These are phyloP conservation scores for Lathyrus aphaca DNA, from an alignment of 306 rosid species.

Conservation along the genomic window DNA sequence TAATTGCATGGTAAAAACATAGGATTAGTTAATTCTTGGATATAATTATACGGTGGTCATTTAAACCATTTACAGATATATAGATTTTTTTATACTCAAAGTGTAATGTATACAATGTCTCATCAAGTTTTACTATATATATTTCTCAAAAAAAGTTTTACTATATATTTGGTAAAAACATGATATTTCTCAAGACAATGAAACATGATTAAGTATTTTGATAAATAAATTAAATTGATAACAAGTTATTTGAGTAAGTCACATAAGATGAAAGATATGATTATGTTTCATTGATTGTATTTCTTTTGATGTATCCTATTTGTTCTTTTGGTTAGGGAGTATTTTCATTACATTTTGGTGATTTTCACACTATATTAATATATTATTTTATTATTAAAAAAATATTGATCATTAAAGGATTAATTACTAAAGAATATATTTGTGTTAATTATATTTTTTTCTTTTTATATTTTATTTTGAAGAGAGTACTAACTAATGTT, in stretches of 20 bases:
- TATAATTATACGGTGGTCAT: background rate
- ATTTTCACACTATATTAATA: too few species aligned
- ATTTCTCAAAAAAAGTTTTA: background rate
- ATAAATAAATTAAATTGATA: background rate
- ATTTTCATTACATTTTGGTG: too few species aligned
- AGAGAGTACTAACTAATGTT: too few species aligned
- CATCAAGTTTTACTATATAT: background rate
- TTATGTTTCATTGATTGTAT: too few species aligned
- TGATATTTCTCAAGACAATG: background rate
- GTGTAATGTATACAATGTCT: background rate
- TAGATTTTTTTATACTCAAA: background rate
- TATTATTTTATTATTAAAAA: too few species aligned
- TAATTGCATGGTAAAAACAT: constrained; percentile 1
- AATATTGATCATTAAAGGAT: too few species aligned
- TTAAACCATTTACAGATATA: constrained; percentile 3
- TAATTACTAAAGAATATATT: too few species aligned
- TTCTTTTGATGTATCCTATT: too few species aligned
- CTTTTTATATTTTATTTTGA: too few species aligned
- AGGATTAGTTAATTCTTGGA: background rate
- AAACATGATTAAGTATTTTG: background rate
- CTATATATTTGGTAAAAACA: background rate
- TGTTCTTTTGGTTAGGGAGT: too few species aligned
- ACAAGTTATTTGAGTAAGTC: background rate
- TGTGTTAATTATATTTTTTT: too few species aligned
- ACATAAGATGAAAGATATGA: too few species aligned